Percentiles rank a stretch among this genome's conserved stretches.
These are phyloP conservation scores for Torulaspora franciscae DNA, from an alignment of 805 yeast genomes.

Conservation along the genomic window DNA sequence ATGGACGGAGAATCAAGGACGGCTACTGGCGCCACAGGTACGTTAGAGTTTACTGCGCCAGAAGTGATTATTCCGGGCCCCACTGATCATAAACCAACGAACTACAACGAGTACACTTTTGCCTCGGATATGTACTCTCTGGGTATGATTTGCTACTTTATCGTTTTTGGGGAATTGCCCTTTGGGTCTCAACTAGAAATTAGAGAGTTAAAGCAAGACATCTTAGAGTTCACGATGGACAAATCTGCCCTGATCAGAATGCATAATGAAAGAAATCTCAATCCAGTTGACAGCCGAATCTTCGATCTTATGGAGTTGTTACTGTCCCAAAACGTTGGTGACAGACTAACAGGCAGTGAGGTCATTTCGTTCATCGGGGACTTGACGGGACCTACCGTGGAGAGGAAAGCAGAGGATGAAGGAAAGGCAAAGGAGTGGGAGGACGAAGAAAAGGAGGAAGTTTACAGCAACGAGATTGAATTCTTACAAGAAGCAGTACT, in stretches of 20 bases:
- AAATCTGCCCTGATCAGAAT: conserved; percentile 15
- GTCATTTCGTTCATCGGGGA: conserved; percentile 34
- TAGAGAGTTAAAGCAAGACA: conserved; percentile 34
- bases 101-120: conserved; percentile 54
- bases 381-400: conserved; percentile 2
- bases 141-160: conserved; percentile 74
- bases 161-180: conserved; percentile 70
- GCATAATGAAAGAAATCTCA: conserved; percentile 20
- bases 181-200: conserved; percentile 37
- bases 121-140: conserved; percentile 77
- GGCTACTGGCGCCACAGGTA: conserved; percentile 83
- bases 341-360: conserved; percentile 44
- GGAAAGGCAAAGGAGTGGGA: too few species aligned
- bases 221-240: conserved; percentile 32
- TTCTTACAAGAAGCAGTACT: not conserved
- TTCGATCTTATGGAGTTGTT: conserved; percentile 39
- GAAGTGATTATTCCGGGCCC: conserved; percentile 49
- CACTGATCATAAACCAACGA: conserved; percentile 25
- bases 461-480: conserved; percentile 2
- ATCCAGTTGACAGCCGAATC: conserved; percentile 29
- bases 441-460: too few species aligned
- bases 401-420: not conserved
- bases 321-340: conserved; percentile 35
- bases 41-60: conserved; percentile 84
- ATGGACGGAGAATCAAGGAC: conserved; percentile 58